phyloP scores from a whole-genome alignment of 495 filamentous ascomycete species.

The Opeltia flavorubescens region DNA sequence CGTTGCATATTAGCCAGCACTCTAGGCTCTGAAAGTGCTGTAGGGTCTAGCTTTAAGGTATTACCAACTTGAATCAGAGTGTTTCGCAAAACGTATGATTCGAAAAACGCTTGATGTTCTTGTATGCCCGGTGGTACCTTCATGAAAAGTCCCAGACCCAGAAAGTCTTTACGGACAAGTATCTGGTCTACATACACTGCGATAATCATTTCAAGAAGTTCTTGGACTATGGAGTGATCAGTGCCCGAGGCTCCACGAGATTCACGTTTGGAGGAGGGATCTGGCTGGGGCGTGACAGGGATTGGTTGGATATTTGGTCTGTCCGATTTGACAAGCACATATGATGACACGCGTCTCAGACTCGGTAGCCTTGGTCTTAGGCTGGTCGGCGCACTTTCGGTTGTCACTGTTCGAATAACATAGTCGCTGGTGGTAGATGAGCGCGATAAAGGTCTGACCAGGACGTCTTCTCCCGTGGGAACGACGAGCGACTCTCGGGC shows the following conservation, averaged over 20 bases:
- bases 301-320: slow-evolving; percentile 38
- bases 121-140: slow-evolving; percentile 84
- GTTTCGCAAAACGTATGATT: slow-evolving; percentile 72
- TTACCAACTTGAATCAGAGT: slow-evolving; percentile 58
- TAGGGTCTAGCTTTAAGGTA: slow-evolving; percentile 53
- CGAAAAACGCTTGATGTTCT: slow-evolving; percentile 88
- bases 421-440: slow-evolving; percentile 36
- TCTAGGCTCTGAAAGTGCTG: slow-evolving; percentile 63
- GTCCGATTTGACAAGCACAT: slow-evolving; percentile 70
- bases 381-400: slow-evolving; percentile 32
- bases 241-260: slow-evolving; percentile 26
- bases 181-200: slow-evolving; percentile 73
- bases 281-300: slow-evolving; percentile 46
- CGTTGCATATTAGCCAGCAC: slow-evolving; percentile 75
- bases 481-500: slow-evolving; percentile 63
- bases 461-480: slow-evolving; percentile 75
- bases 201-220: slow-evolving; percentile 58
- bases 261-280: slow-evolving; percentile 4
- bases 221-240: slow-evolving; percentile 53
- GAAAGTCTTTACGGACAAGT: slow-evolving; percentile 72
- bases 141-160: slow-evolving; percentile 75
- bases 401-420: slow-evolving; percentile 55
- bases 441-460: slow-evolving; percentile 58
- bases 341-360: slow-evolving; percentile 69
- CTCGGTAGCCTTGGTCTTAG: slow-evolving; percentile 36